phyloP scores from a whole-genome alignment of 2,329 filamentous ascomycete species.

The Aspergillus proliferans region DNA sequence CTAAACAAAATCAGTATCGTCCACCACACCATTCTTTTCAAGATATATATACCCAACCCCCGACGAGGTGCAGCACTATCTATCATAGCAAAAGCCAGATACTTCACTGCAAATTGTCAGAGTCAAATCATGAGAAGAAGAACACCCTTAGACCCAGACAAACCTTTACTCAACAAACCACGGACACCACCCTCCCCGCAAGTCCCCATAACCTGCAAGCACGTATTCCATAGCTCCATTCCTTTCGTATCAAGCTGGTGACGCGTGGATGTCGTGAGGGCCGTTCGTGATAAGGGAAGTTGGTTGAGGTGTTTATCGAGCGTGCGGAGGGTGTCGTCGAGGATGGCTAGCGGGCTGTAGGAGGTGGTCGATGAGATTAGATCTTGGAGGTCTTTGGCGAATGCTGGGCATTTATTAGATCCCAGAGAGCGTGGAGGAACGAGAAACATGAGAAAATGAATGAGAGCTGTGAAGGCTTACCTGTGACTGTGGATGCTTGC shows the following conservation, averaged over 20 bases:
- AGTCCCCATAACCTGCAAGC: conserved; percentile 15
- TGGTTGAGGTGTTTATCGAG: conserved; percentile 14
- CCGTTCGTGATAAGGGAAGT: conserved; percentile 6
- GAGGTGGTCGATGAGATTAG: conserved; percentile 3
- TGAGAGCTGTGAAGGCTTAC: conserved; percentile 1
- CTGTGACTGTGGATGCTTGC: background rate
- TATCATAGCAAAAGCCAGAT: conserved; percentile 63
- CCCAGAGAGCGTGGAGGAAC: background rate
- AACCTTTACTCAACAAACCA: conserved; percentile 15
- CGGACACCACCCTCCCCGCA: conserved; percentile 4
- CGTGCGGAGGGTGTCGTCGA: conserved; percentile 1
- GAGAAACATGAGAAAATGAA: background rate
- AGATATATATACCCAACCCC: conserved; percentile 7
- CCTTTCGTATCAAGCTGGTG: conserved; percentile 25
- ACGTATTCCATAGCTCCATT: conserved; percentile 35
- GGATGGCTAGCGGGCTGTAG: background rate
- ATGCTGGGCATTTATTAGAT: conserved; percentile 10
- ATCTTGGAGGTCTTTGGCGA: conserved; percentile 15
- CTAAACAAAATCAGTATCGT: conserved; percentile 12
- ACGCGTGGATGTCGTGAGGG: conserved; percentile 6
- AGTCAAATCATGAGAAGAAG: background rate
- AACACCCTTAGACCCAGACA: background rate
- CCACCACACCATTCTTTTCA: background rate
- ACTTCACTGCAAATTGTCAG: conserved; percentile 33
- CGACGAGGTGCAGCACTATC: conserved; percentile 43